Base-by-base conservation (phyloP, 805 yeast species). In the Cyberlindnera saturnus region DNA sequence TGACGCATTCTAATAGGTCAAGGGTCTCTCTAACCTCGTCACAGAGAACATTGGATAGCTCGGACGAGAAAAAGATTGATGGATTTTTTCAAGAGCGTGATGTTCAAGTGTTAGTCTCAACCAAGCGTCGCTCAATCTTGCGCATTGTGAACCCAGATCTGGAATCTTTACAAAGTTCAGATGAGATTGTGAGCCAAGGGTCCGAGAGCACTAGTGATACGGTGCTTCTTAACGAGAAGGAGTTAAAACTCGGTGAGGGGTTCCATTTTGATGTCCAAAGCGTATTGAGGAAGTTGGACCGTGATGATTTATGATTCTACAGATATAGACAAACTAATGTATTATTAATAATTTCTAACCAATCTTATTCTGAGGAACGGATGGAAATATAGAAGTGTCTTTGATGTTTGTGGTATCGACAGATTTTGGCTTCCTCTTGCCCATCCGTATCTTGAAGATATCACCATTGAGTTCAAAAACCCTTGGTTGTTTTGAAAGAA, bases 41-140 rank as follows among this genome's bases (percentile, higher is more conserved):
- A 7, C 20, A 39, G 6, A 32, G 13, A 23, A 29, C 34, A 5
- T 4, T 16, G 15, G 16, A 15, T 8, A 18, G 20, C 11, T 40
- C 49, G 2, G 40, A 40, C 6, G 55, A 48, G 29, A 54, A 40
- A 37, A 67, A 65, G 40, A 68, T 61, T 19, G 71, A 67, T 32
- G 69, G 70, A 17, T 62, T 71, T 13, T 71, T 76, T 42, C 70
- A 69, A 16, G 66, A 69, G 28, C 56, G 81, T 50, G 89, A 83
- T 49, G 90, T 81, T 2, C 90, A 83, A 59, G 83, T 83, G 8
- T 61, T 83, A 46, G 88, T 83, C 7, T 75, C 84, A 46, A 77
- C 85, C 14, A 77, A 75, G 55, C 65, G 88, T 50, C 65, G 86
- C 45, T 71, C 82, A 1, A 71, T 73, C 41, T 63, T 83, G 36